Percentiles rank a stretch among this genome's conserved stretches.
These are phyloP conservation scores for Gentiana macrophylla DNA, from an alignment of 257 asterid species.

Conservation along the genomic window DNA sequence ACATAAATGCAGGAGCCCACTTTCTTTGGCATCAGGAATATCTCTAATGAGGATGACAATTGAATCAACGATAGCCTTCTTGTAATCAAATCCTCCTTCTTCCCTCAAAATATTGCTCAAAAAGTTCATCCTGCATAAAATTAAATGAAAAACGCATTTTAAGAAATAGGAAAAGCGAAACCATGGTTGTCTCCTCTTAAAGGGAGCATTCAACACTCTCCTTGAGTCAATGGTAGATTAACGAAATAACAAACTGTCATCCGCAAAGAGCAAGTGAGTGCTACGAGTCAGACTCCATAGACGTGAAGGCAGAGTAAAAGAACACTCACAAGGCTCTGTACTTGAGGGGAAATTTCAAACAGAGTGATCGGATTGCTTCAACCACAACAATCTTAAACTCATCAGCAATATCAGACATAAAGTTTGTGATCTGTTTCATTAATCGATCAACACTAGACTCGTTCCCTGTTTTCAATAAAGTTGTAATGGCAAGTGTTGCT, in stretches of 20 bases:
- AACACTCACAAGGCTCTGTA: constrained; percentile 83
- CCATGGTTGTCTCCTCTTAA: too few species aligned
- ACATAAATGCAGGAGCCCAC: constrained; percentile 84
- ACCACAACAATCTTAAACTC: constrained; percentile 97
- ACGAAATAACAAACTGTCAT: neutral
- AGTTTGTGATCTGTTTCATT: constrained; percentile 89
- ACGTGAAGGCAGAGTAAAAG: constrained; percentile 9
- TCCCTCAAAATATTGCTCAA: constrained; percentile 91
- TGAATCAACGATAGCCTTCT: constrained; percentile 91
- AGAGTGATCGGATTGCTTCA: constrained; percentile 85
- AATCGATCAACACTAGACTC: constrained; percentile 92
- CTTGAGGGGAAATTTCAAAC: constrained; percentile 90
- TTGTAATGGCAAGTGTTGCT: constrained; percentile 90
- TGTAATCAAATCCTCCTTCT: constrained; percentile 95
- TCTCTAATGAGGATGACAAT: constrained; percentile 92
- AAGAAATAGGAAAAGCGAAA: neutral
- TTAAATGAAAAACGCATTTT: neutral
- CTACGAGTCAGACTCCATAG: neutral
- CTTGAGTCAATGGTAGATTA: neutral
- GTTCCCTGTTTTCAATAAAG: constrained; percentile 87
- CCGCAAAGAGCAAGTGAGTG: too few species aligned
- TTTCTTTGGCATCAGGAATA: constrained; percentile 94
- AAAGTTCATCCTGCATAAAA: constrained; percentile 68
- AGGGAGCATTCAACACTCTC: constrained; percentile 10
- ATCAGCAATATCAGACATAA: constrained; percentile 97